Conservation (phyloP, 1,139 yeast species). For the Taphrina pruni region DNA sequence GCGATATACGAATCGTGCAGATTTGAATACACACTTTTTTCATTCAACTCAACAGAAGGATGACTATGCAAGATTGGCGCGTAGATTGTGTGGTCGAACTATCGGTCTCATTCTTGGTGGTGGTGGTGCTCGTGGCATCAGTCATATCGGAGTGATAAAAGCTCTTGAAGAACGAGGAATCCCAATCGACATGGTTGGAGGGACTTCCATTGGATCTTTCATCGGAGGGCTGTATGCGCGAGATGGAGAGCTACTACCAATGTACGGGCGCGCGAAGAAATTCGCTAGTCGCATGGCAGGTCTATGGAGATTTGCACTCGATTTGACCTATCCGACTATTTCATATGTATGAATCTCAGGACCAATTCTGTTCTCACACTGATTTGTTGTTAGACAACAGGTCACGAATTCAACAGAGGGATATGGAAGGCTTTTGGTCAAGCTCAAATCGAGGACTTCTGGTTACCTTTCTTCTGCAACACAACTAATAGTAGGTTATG, state of each 20-base stretch:
- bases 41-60: slow-evolving; percentile 69
- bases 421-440: slow-evolving; percentile 96
- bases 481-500: slow-evolving; percentile 70
- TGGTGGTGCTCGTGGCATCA: slow-evolving; percentile 95
- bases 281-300: slow-evolving; percentile 84
- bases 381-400: slow-evolving; percentile 63
- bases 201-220: slow-evolving; percentile 94
- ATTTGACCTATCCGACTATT: slow-evolving; percentile 89
- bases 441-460: slow-evolving; percentile 89
- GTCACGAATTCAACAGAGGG: slow-evolving; percentile 95
- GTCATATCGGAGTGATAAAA: slow-evolving; percentile 89
- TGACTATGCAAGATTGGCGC: slow-evolving; percentile 86
- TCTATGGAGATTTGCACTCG: slow-evolving; percentile 80
- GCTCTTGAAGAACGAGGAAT: slow-evolving; percentile 94
- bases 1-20: slow-evolving; percentile 49
- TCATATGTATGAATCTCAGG: slow-evolving; percentile 59
- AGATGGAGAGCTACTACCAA: slow-evolving; percentile 88
- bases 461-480: slow-evolving; percentile 87
- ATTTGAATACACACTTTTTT: slow-evolving; percentile 52
- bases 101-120: slow-evolving; percentile 95
- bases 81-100: slow-evolving; percentile 88
- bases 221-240: slow-evolving; percentile 94
- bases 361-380: neutral
- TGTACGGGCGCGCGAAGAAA: slow-evolving; percentile 85
- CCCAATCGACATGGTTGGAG: slow-evolving; percentile 92